Conservation (phyloP, 495 filamentous ascomycete genomes). For the Xeromyces bisporus region DNA sequence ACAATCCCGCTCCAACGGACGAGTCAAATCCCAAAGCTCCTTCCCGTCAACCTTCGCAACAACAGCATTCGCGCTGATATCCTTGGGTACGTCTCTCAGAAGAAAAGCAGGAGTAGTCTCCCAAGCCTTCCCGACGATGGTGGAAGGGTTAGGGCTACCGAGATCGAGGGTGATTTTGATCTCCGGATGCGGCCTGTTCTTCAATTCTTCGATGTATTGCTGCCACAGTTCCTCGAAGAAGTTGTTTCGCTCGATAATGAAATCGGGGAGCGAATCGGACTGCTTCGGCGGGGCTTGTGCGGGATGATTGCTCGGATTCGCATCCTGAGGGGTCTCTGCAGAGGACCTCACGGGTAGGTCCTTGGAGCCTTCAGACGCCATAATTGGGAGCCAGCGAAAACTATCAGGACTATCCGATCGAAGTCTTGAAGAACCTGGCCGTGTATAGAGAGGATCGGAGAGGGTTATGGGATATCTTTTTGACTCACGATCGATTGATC, state of each 20-base stretch:
- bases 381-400: conserved; percentile 10
- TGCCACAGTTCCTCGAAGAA: conserved; percentile 82
- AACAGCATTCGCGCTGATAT: conserved; percentile 38
- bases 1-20: conserved; percentile 64
- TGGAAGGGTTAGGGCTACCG: conserved; percentile 26
- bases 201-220: conserved; percentile 55
- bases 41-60: conserved; percentile 66
- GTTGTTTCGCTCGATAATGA: conserved; percentile 63
- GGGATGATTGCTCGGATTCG: conserved; percentile 14
- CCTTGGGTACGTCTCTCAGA: conserved; percentile 34
- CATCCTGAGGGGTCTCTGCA: conserved; percentile 15
- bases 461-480: too few relatives aligned
- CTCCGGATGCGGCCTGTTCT: conserved; percentile 26
- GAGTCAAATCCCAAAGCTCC: conserved; percentile 78
- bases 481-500: too few relatives aligned
- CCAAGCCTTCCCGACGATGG: conserved; percentile 32
- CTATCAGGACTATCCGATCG: too few relatives aligned
- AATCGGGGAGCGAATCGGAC: conserved; percentile 47
- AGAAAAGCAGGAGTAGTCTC: conserved; percentile 38
- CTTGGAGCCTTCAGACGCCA: conserved; percentile 25
- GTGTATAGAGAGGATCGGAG: conserved; percentile 4
- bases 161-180: conserved; percentile 35
- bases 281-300: conserved; percentile 18
- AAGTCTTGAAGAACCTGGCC: too few relatives aligned
- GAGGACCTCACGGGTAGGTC: conserved; percentile 25